A percentile compares a stretch with the other conserved stretches of the same genome.
Evolutionary conservation across 352 stramenopile genomes (phyloP).

Genomic region (Phytopythium kandeliae): DNA sequence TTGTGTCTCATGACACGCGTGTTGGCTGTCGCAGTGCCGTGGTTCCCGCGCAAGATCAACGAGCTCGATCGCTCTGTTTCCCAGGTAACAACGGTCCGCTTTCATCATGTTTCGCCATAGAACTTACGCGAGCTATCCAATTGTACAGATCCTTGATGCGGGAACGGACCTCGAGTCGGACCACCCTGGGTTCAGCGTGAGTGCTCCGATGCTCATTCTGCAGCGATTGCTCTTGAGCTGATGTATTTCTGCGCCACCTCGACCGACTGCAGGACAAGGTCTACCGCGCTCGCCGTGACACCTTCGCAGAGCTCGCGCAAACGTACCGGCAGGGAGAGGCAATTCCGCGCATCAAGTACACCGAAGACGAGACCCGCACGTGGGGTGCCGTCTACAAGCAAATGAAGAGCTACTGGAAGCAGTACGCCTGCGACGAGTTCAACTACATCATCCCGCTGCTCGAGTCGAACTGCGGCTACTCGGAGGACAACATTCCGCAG

Average conservation of each 20-base stretch:
- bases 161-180: slow-evolving; percentile 91
- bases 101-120: background rate
- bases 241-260: too few species aligned
- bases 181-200: slow-evolving; percentile 93
- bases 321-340: slow-evolving; percentile 87
- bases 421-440: slow-evolving; percentile 97
- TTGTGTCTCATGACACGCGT: background rate
- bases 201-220: background rate
- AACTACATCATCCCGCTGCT: slow-evolving; percentile 93
- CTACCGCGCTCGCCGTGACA: slow-evolving; percentile 87
- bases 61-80: slow-evolving; percentile 73
- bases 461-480: slow-evolving; percentile 94
- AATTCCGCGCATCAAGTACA: slow-evolving; percentile 95
- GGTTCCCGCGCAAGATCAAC: slow-evolving; percentile 83
- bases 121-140: background rate
- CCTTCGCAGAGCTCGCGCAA: slow-evolving; percentile 86
- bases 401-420: slow-evolving; percentile 91
- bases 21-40: slow-evolving; percentile 39
- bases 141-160: slow-evolving; percentile 89
- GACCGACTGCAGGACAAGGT: slow-evolving; percentile 49
- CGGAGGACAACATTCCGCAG: slow-evolving; percentile 93
- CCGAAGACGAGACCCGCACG: slow-evolving; percentile 87
- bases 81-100: slow-evolving; percentile 10
- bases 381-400: slow-evolving; percentile 92
- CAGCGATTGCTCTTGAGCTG: too few species aligned